Evolutionary conservation across 768 basidiomycete species (phyloP).

Genomic region (Paxillus ammoniavirescens): DNA sequence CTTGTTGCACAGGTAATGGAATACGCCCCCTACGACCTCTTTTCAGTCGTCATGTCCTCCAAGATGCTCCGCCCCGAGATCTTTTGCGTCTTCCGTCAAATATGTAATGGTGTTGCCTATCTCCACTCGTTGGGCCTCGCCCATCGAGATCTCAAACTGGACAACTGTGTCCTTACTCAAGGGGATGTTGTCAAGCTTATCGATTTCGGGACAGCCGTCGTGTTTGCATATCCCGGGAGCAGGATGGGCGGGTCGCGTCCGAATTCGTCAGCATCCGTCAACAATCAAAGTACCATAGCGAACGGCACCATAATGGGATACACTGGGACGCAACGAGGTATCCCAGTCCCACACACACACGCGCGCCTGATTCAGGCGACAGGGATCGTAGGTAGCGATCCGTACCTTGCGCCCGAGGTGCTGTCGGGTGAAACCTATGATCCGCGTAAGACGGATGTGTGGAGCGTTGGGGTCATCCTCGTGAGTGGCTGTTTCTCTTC

Average conservation of each 20-base stretch:
- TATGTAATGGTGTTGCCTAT: constrained; percentile 97
- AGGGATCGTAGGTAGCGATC: constrained; percentile 95
- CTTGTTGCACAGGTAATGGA: constrained; percentile 83
- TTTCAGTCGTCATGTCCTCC: constrained; percentile 99
- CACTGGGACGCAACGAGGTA: constrained; percentile 17
- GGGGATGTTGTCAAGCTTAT: constrained; percentile 97
- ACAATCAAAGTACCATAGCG: neutral
- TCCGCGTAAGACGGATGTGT: constrained; percentile 96
- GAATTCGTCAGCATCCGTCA: constrained; percentile 4
- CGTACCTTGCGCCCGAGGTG: constrained; percentile 97
- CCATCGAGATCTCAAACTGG: constrained; percentile 97
- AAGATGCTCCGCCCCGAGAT: constrained; percentile 99
- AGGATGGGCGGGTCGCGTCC: constrained; percentile 41
- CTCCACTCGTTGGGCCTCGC: constrained; percentile 97
- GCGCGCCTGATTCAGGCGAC: constrained; percentile 57
- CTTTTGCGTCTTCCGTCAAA: constrained; percentile 98
- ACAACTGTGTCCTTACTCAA: constrained; percentile 99
- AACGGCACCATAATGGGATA: constrained; percentile 18
- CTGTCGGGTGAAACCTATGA: constrained; percentile 80
- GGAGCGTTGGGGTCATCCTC: constrained; percentile 98
- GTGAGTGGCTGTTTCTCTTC: constrained; percentile 38
- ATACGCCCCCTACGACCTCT: constrained; percentile 97
- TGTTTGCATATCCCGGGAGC: constrained; percentile 98
- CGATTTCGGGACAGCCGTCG: constrained; percentile 99
- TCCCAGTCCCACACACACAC: constrained; percentile 39